A percentile compares a stretch with the other conserved stretches of the same genome.
Conservation (phyloP, 345 rosid species). For the Salix koriyanagi region DNA sequence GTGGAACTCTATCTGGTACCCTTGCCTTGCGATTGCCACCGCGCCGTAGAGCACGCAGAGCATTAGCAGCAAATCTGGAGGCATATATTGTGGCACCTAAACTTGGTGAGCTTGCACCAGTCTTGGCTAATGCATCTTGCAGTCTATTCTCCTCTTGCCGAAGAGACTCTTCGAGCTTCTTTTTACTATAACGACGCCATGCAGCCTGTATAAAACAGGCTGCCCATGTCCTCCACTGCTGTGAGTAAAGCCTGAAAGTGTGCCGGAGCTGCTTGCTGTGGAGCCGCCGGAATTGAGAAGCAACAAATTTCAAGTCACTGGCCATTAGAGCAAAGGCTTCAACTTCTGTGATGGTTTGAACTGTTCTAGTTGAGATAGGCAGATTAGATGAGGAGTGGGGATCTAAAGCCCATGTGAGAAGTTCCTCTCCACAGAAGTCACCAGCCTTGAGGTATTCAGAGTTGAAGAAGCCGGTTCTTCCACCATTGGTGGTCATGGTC, state of each 20-base stretch:
- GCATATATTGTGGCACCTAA: conserved; percentile 91
- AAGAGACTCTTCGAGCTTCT: conserved; percentile 70
- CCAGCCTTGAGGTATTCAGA: conserved; percentile 71
- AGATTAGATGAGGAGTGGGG: conserved; percentile 76
- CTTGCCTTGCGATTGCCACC: conserved; percentile 53
- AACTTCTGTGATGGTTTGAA: conserved; percentile 62
- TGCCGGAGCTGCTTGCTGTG: conserved; percentile 86
- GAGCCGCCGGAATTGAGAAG: conserved; percentile 79
- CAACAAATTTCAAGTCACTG: conserved; percentile 77
- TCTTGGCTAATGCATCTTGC: conserved; percentile 71
- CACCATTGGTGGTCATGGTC: conserved; percentile 70
- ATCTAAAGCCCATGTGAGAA: conserved; percentile 89
- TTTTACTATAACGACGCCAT: conserved; percentile 67
- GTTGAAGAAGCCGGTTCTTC: conserved; percentile 78
- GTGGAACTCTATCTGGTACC: conserved; percentile 56
- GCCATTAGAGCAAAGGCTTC: conserved; percentile 89
- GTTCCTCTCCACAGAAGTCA: conserved; percentile 92
- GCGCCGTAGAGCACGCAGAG: conserved; percentile 50
- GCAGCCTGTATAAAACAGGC: conserved; percentile 90
- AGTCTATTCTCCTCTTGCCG: conserved; percentile 62
- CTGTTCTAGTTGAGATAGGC: conserved; percentile 84
- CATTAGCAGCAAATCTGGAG: conserved; percentile 80
- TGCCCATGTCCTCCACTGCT: conserved; percentile 94
- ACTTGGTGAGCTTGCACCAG: conserved; percentile 63
- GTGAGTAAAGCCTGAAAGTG: conserved; percentile 76